These are phyloP conservation scores for Dendrostoma leiphaemia DNA, from an alignment of 2,329 filamentous ascomycete genomes.

Conservation along the genomic window DNA sequence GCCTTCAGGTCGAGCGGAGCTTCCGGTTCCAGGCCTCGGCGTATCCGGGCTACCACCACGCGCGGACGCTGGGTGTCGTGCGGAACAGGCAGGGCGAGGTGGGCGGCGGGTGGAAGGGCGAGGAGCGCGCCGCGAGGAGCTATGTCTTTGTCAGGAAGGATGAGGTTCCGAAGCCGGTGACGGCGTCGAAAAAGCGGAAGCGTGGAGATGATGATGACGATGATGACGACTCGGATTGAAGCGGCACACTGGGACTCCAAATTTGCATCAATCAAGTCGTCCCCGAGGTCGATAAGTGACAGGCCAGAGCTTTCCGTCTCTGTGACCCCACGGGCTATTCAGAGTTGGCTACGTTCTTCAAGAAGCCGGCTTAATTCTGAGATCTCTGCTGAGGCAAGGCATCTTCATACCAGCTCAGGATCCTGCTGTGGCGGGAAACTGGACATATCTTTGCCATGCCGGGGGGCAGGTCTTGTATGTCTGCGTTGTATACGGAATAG, in stretches of 20 bases:
- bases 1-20: constrained; percentile 67
- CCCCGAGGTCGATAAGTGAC: neutral
- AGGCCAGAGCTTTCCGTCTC: neutral
- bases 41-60: constrained; percentile 75
- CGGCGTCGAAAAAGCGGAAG: constrained; percentile 30
- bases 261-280: neutral
- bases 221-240: constrained; percentile 28
- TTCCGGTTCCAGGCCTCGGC: constrained; percentile 65
- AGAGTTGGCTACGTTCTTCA: too few species aligned
- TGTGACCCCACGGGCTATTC: too few species aligned
- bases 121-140: constrained; percentile 53
- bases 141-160: constrained; percentile 62
- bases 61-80: constrained; percentile 68
- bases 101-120: constrained; percentile 49
- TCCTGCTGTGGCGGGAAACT: too few species aligned
- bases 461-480: too few species aligned
- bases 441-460: too few species aligned
- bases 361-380: too few species aligned
- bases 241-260: neutral
- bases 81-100: constrained; percentile 42
- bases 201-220: constrained; percentile 28
- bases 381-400: too few species aligned
- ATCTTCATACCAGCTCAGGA: too few species aligned
- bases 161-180: constrained; percentile 34
- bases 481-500: too few species aligned